These are phyloP conservation scores for Penicillium canescens DNA, from an alignment of 495 filamentous ascomycete genomes.

Conservation along the genomic window DNA sequence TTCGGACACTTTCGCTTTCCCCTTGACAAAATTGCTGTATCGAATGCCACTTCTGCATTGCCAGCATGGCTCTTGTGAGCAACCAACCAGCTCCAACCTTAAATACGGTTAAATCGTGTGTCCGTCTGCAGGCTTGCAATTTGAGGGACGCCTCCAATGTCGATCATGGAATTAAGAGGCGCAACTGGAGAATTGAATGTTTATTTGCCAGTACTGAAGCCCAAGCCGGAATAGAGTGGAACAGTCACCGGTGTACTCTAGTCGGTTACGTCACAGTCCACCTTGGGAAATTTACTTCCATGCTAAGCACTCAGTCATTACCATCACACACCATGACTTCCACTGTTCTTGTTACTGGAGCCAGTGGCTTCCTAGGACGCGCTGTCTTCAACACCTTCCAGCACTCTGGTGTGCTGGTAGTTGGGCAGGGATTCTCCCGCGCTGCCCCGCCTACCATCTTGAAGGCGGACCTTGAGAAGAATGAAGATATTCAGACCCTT, in stretches of 20 bases:
- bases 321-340: constrained; percentile 45
- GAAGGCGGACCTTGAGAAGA: constrained; percentile 72
- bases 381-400: constrained; percentile 77
- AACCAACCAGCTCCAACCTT: background rate
- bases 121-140: background rate
- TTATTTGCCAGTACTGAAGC: background rate
- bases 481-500: constrained; percentile 57
- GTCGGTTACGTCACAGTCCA: constrained; percentile 30
- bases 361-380: constrained; percentile 80
- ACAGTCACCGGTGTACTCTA: constrained; percentile 1
- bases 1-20: too few species aligned
- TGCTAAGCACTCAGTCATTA: background rate
- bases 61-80: background rate
- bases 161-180: background rate
- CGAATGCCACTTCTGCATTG: too few species aligned
- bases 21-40: too few species aligned
- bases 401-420: constrained; percentile 65
- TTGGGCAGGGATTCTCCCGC: constrained; percentile 77
- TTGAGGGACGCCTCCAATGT: background rate
- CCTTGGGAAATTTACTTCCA: constrained; percentile 4
- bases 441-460: constrained; percentile 70
- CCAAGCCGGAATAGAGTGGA: background rate
- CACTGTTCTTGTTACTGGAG: constrained; percentile 79
- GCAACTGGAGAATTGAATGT: background rate
- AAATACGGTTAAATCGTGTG: background rate